Conservation (phyloP, 2,329 filamentous ascomycete genomes). For the Cercospora sp. region DNA sequence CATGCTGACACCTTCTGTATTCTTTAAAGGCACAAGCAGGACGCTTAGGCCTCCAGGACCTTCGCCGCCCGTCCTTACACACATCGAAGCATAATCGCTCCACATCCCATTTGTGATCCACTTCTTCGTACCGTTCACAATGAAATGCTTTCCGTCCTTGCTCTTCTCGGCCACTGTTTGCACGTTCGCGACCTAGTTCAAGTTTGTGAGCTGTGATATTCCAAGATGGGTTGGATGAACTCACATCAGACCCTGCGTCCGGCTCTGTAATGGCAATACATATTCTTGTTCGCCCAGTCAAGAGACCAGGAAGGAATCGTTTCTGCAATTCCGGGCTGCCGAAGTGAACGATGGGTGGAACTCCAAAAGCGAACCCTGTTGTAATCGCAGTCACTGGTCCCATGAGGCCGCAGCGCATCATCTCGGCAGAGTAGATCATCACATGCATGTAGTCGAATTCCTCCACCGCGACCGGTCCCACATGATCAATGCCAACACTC, state of each 20-base stretch:
- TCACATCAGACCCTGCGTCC: constrained; percentile 72
- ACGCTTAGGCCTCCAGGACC: constrained; percentile 63
- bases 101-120: constrained; percentile 82
- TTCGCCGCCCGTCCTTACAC: constrained; percentile 72
- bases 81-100: constrained; percentile 75
- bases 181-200: constrained; percentile 64
- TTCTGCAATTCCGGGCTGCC: constrained; percentile 47
- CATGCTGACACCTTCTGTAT: constrained; percentile 58
- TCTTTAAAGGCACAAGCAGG: constrained; percentile 76
- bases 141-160: constrained; percentile 70
- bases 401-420: constrained; percentile 71
- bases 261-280: constrained; percentile 85
- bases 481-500: constrained; percentile 69
- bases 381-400: constrained; percentile 81
- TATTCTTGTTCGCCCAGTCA: constrained; percentile 81
- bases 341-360: constrained; percentile 46
- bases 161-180: constrained; percentile 77
- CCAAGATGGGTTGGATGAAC: background rate
- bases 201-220: background rate
- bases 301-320: constrained; percentile 67
- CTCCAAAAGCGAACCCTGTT: background rate
- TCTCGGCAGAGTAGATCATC: constrained; percentile 71
- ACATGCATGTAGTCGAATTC: constrained; percentile 88
- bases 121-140: constrained; percentile 73
- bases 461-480: constrained; percentile 71